Evolutionary conservation across 2,329 filamentous ascomycete species (phyloP), one percentile per base, ranked within the genome.

Genomic region (Corinectria fuckeliana): DNA sequence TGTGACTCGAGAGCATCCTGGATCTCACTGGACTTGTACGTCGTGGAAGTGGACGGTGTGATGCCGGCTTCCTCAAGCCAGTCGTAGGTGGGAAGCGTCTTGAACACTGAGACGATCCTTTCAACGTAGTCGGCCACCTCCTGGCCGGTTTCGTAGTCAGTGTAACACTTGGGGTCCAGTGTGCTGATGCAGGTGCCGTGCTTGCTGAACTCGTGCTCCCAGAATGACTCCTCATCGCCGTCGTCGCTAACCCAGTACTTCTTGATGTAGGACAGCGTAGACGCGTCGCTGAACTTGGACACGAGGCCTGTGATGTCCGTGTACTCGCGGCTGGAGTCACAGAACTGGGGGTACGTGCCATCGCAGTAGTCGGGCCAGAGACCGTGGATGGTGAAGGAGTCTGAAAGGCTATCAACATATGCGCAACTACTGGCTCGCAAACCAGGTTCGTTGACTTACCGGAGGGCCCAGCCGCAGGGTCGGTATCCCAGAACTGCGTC

Each of bases 401-500:
- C 84, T 49, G 75, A 76, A 4, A 6, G 1, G 5, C 2, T 3
- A 10, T 69, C 16, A 68, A 49, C 9, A 16, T 9, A 5, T 8
- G 8, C 4, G 4, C 5, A 21, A 14, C 4, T 20, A n/a, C n/a
- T n/a, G n/a, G n/a, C n/a, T n/a, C n/a, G n/a, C n/a, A n/a, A n/a
- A n/a, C n/a, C n/a, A n/a, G n/a, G n/a, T n/a, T n/a, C n/a, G n/a
- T n/a, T n/a, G 13, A 56, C 58, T 44, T 25, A 71, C 71, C 65
- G 11, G 65, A 54, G 2, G 91, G 89, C 0, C 91, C 89, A 3
- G 85, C 83, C 1, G 82, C 78, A 1, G 89, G 89, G 58, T 83
- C 72, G 0, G 86, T 84, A 70, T 93, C 90, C 90, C 90, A 93
- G 76, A 93, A 92, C 68, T 93, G 90, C 2, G 91, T 92, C 74